Conservation (phyloP, 2,329 filamentous ascomycete genomes). For the Sporothrix dimorphospora region DNA sequence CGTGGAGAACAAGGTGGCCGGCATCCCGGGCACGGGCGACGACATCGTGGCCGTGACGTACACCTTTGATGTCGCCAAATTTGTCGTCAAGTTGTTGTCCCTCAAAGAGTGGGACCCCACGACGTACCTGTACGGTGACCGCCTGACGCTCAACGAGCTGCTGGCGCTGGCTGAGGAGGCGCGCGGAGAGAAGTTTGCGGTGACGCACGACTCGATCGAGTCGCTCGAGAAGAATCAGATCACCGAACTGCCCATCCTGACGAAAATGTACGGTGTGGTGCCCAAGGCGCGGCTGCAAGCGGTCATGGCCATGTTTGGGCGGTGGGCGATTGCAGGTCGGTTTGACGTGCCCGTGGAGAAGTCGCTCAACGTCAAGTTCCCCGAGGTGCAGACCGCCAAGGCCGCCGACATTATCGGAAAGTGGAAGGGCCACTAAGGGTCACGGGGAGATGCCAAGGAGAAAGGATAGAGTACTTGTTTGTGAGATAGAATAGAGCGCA, state of each 20-base stretch:
- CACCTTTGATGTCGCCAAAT: slow-evolving; percentile 49
- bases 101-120: neutral
- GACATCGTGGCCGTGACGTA: slow-evolving; percentile 51
- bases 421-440: slow-evolving; percentile 14
- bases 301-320: slow-evolving; percentile 13
- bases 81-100: neutral
- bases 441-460: neutral
- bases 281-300: neutral
- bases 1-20: slow-evolving; percentile 48
- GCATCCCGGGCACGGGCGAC: slow-evolving; percentile 54
- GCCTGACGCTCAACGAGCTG: slow-evolving; percentile 7
- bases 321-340: neutral
- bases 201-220: slow-evolving; percentile 16
- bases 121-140: slow-evolving; percentile 1
- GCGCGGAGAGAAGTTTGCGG: neutral
- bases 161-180: slow-evolving; percentile 15
- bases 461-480: fast-evolving
- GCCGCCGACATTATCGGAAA: slow-evolving; percentile 11
- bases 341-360: neutral
- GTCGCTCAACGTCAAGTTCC: slow-evolving; percentile 10
- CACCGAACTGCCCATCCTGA: neutral
- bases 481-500: no score
- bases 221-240: neutral
- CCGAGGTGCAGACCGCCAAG: neutral
- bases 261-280: neutral